phyloP scores from a whole-genome alignment of 1,284 basidiomycete genomes.

The Cryptococcus sp. region DNA sequence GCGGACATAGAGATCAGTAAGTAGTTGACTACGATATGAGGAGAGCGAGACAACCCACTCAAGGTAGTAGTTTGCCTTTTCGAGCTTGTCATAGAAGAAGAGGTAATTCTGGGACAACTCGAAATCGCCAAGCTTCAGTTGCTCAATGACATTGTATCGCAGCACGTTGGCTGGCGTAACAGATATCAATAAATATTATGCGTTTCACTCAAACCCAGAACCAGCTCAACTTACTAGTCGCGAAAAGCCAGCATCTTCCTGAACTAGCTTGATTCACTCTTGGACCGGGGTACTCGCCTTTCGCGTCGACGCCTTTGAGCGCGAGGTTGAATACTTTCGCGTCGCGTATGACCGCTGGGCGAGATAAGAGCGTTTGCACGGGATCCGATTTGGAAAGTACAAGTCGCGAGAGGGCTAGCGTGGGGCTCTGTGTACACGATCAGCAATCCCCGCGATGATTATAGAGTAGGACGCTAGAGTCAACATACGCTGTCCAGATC shows the following conservation, averaged over 20 bases:
- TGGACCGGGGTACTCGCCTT: slow-evolving; percentile 60
- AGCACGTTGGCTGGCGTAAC: slow-evolving; percentile 64
- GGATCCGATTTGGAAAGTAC: slow-evolving; percentile 76
- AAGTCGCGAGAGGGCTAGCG: slow-evolving; percentile 74
- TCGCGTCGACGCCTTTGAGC: slow-evolving; percentile 61
- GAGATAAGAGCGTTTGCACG: slow-evolving; percentile 64
- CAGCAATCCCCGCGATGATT: background rate
- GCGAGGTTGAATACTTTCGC: slow-evolving; percentile 81
- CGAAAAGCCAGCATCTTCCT: slow-evolving; percentile 91
- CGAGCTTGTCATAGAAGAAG: slow-evolving; percentile 93
- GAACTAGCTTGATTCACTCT: slow-evolving; percentile 84
- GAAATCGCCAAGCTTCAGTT: slow-evolving; percentile 80
- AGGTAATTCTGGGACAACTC: slow-evolving; percentile 85
- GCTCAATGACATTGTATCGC: slow-evolving; percentile 79
- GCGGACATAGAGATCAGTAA: background rate
- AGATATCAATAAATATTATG: background rate
- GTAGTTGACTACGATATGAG: too few species aligned
- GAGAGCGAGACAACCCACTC: slow-evolving; percentile 59
- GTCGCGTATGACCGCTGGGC: slow-evolving; percentile 66
- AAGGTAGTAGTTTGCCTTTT: slow-evolving; percentile 93
- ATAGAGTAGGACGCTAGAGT: too few species aligned
- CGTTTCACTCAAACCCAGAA: background rate
- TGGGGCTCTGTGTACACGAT: slow-evolving; percentile 55
- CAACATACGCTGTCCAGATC: slow-evolving; percentile 55
- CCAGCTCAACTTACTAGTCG: slow-evolving; percentile 61